Base-by-base conservation (phyloP, 345 rosid genomes). In the Lepidium sativum region DNA sequence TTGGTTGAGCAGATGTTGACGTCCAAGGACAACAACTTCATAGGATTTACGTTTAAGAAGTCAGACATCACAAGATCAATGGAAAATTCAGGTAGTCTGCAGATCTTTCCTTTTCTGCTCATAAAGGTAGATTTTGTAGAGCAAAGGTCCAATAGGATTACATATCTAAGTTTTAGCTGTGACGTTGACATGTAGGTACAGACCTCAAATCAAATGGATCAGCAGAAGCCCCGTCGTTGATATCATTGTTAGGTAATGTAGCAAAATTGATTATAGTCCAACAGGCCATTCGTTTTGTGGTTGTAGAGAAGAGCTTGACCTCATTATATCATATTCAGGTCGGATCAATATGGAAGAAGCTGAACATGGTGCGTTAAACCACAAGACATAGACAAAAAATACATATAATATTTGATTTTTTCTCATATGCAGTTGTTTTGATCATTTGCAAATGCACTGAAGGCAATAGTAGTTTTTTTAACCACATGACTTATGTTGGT, bases 31-130 rank as follows among this genome's bases (percentile, higher is more conserved):
- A 81, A 75, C 63, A 87, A 90, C 67, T 94, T 94, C 86, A 86
- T 94, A 15, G 99, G 99, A 76, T 90, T 84, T 71, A 94, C 99
- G 47, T 94, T 74, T 74, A 88, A 82, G 77, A 90, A 94, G 75
- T 89, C 97, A 39, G 97, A 90, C 62, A 77, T 82, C 60, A 78
- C 80, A 44, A 89, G 81, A 71, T 82, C 99, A 25, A 70, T 94
- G 52, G 87, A 84, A 63, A 84, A 64, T 78, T 78, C 96, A 81
- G 96, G 99, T 94, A 80, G 17, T 64, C 55, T 62, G 55, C 57
- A 53, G 56, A 23, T 18, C 7, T 21, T 10, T n/a, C 9, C 25
- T 64, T 48, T 34, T 27, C 41, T 60, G 47, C 21, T 51, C 15
- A 57, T 32, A n/a, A 45, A 55, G 35, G 14, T 34, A 50, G 20